Percentiles rank a stretch among this genome's conserved stretches.
phyloP scores from a whole-genome alignment of 345 rosid species.

The Erysimum cheiranthoides region DNA sequence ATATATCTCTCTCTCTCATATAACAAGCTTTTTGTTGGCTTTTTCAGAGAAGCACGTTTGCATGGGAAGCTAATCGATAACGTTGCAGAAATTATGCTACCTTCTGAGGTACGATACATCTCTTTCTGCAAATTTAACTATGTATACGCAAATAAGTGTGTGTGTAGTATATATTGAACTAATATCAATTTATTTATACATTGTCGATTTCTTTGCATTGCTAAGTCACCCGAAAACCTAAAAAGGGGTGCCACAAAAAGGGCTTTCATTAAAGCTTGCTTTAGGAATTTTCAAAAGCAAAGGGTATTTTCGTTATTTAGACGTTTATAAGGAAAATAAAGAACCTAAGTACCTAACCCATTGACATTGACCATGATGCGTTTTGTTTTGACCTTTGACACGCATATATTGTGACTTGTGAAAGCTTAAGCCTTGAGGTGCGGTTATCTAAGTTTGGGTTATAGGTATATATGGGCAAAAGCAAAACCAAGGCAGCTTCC shows the following conservation, averaged over 20 bases:
- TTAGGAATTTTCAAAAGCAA: constrained; percentile 44
- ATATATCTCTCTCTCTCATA: constrained; percentile 50
- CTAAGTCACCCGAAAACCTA: constrained; percentile 37
- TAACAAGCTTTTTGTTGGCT: constrained; percentile 49
- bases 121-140: constrained; percentile 39
- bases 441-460: constrained; percentile 41
- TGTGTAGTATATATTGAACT: not conserved
- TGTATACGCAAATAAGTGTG: not conserved
- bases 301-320: constrained; percentile 47
- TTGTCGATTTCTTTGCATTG: constrained; percentile 37
- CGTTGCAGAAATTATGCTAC: constrained; percentile 57
- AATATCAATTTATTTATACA: constrained; percentile 19
- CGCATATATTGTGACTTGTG: constrained; percentile 37
- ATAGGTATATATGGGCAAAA: constrained; percentile 28
- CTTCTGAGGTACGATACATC: constrained; percentile 73
- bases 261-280: constrained; percentile 47
- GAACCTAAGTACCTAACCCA: constrained; percentile 44
- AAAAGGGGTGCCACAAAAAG: constrained; percentile 50
- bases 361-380: constrained; percentile 46
- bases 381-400: constrained; percentile 44
- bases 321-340: constrained; percentile 21
- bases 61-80: constrained; percentile 74
- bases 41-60: constrained; percentile 93
- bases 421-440: constrained; percentile 47
- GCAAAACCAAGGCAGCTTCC: constrained; percentile 29